Base-by-base conservation (phyloP, 805 yeast species). In the Candida piceae region DNA sequence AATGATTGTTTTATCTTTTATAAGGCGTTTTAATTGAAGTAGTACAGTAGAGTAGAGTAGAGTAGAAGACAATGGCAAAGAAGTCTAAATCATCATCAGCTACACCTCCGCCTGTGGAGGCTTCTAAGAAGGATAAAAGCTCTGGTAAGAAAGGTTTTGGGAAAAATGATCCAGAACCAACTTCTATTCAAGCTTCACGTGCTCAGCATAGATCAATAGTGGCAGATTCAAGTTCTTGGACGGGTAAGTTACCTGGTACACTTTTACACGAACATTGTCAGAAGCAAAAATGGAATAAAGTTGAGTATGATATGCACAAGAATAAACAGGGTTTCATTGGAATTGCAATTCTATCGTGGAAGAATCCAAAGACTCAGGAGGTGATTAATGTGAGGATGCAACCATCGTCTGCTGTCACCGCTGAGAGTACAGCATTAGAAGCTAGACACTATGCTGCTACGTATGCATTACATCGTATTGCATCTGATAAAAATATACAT, bases 361-460 rank as follows among this genome's bases (percentile, higher is more conserved):
- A 74, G 30, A 86, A 90, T 48, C 95, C 96, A 0, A 87, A 85
- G 54, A 78, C 96, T 0, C 76, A 76, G 31, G 88, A 84, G 47
- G 50, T 69, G 5, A 72, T 89, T 26, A 60, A 62, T 2, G 69
- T 87, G 3, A 66, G 69, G 36, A 67, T 73, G 78, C 64, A 68
- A 49, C 76, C 80, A 0, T 70, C 71, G 15, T 51, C 59, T 5
- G 76, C 73, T 4, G 68, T 80, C 6, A 60, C 63, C 4, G 80
- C 89, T 0, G 87, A 84, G 48, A 84, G 78, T 31, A 86, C 97
- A 0, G 74, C 95, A 2, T 67, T 86, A 22, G 97, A 89, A 49
- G 96, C 97, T 1, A 72, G 96, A 32, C 95, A 89, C 56, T 72
- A 74, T 50, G 88, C 90, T 0, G 97, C 98, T 0, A 88, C 97